Evolutionary conservation across 2,329 filamentous ascomycete species (phyloP).

Genomic region (Fulvia fulva): DNA sequence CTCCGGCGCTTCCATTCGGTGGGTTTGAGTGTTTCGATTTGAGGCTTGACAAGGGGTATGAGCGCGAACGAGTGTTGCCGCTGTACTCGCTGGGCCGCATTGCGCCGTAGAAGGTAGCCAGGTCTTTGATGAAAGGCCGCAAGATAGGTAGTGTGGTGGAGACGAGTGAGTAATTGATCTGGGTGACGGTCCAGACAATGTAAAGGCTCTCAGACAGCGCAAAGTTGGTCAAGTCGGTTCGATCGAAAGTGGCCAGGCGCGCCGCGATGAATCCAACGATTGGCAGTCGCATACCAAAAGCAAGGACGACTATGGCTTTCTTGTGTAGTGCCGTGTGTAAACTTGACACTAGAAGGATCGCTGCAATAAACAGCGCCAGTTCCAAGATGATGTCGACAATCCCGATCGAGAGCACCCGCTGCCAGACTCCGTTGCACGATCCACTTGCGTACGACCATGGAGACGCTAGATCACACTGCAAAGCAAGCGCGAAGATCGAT

Average conservation of each 20-base stretch:
- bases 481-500: constrained; percentile 14
- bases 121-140: constrained; percentile 14
- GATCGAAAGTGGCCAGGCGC: constrained; percentile 10
- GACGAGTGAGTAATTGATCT: constrained; percentile 18
- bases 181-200: constrained; percentile 15
- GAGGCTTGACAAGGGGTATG: constrained; percentile 8
- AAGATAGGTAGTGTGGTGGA: constrained; percentile 12
- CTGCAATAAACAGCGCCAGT: constrained; percentile 9
- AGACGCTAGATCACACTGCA: constrained; percentile 13
- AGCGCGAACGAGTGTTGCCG: constrained; percentile 1
- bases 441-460: constrained; percentile 12
- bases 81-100: constrained; percentile 12
- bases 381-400: constrained; percentile 13
- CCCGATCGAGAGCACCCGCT: constrained; percentile 7
- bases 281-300: constrained; percentile 15
- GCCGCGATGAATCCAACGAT: constrained; percentile 13
- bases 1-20: not conserved
- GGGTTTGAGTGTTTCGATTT: constrained; percentile 1
- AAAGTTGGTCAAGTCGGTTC: constrained; percentile 4
- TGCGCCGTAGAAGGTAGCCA: constrained; percentile 13
- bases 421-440: constrained; percentile 4
- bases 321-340: constrained; percentile 12
- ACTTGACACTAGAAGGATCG: constrained; percentile 10
- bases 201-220: constrained; percentile 10
- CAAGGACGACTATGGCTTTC: constrained; percentile 13